Evolutionary conservation across 139 green algal genomes (phyloP).

Genomic region (Nannochloris sp.): DNA sequence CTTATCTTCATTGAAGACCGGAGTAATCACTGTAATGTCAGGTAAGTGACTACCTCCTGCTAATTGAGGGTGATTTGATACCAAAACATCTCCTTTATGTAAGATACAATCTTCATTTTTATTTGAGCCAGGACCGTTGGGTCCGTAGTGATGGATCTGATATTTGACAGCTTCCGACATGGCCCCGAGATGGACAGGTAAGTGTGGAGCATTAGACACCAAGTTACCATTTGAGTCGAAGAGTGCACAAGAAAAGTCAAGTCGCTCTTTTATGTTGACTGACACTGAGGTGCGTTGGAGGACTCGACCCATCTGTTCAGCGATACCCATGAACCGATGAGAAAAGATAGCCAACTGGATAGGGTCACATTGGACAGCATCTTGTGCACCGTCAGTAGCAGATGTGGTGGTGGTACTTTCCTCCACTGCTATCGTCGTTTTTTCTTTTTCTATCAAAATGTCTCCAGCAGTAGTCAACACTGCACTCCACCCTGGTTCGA

Average conservation of each 20-base stretch:
- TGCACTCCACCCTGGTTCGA: slow-evolving; percentile 81
- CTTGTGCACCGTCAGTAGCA: background rate
- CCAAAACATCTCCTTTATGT: slow-evolving; percentile 82
- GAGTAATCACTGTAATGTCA: slow-evolving; percentile 98
- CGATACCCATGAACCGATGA: slow-evolving; percentile 98
- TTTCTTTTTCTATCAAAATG: slow-evolving; percentile 52
- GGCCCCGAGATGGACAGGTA: slow-evolving; percentile 94
- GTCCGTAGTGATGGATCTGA: slow-evolving; percentile 62
- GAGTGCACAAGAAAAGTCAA: slow-evolving; percentile 96
- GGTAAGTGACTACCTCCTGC: slow-evolving; percentile 92
- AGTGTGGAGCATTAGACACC: slow-evolving; percentile 96
- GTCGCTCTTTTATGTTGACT: slow-evolving; percentile 98
- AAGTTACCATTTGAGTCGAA: slow-evolving; percentile 65
- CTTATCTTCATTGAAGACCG: slow-evolving; percentile 64
- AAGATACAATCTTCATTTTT: slow-evolving; percentile 23
- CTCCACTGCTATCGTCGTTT: background rate
- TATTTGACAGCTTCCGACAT: slow-evolving; percentile 90
- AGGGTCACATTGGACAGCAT: slow-evolving; percentile 58
- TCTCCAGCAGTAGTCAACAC: slow-evolving; percentile 67
- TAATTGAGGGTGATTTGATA: slow-evolving; percentile 89
- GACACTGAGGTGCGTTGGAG: slow-evolving; percentile 87
- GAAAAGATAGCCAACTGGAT: slow-evolving; percentile 93
- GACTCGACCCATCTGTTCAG: slow-evolving; percentile 96
- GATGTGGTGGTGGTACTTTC: background rate
- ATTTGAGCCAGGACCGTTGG: slow-evolving; percentile 15